phyloP scores from a whole-genome alignment of 192 early-diverging fungal species.

The Kickxella alabastrina region DNA sequence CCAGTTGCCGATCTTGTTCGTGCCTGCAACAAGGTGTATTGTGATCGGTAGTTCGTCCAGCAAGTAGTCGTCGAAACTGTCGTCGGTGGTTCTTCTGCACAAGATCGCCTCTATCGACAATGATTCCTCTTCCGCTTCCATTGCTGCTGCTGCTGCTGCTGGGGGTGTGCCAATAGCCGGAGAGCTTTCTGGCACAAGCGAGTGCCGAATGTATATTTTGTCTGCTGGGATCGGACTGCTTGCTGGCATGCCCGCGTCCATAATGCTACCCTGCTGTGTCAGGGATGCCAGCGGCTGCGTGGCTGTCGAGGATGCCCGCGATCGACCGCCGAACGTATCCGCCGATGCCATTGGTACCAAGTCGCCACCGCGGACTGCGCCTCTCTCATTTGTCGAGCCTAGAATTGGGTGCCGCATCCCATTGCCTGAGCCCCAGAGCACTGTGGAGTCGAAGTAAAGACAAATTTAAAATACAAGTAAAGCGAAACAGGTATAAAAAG shows the following conservation, averaged over 20 bases:
- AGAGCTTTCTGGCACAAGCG: background rate
- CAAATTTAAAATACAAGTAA: too few species aligned
- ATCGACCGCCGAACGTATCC: background rate
- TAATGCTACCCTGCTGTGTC: background rate
- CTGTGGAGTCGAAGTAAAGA: too few species aligned
- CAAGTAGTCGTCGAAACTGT: background rate
- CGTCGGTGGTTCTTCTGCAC: background rate
- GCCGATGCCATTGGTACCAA: too few species aligned
- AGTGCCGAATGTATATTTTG: constrained; percentile 11
- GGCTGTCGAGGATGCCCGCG: background rate
- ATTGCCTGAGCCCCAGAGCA: too few species aligned
- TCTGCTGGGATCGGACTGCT: constrained; percentile 20
- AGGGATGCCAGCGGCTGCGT: constrained; percentile 1
- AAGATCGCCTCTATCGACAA: background rate
- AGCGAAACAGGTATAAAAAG: too few species aligned
- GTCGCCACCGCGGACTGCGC: too few species aligned
- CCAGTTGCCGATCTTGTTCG: background rate
- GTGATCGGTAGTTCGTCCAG: constrained; percentile 5
- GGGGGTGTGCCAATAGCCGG: background rate
- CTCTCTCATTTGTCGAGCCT: too few species aligned
- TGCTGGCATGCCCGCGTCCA: background rate
- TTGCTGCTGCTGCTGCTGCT: background rate
- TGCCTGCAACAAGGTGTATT: constrained; percentile 2
- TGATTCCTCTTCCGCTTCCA: background rate
- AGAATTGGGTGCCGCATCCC: constrained; percentile 7